Conservation (phyloP, 2,329 filamentous ascomycete genomes). For the Pseudovirgaria hyperparasitica region DNA sequence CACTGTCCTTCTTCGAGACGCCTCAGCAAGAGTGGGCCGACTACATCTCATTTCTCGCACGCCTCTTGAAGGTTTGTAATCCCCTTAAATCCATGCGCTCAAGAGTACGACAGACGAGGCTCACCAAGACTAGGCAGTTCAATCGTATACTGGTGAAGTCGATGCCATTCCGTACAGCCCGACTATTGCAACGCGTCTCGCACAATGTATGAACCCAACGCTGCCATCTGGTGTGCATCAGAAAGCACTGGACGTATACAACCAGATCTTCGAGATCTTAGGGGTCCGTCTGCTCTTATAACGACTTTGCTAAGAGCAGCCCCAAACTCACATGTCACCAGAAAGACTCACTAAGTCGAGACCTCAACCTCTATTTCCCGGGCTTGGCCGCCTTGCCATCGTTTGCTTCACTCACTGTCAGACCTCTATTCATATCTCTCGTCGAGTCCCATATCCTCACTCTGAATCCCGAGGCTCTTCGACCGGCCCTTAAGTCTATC, state of each 20-base stretch:
- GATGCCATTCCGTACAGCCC: constrained; percentile 68
- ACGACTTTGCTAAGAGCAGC: too few relatives aligned
- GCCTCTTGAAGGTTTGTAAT: constrained; percentile 64
- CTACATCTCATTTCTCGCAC: constrained; percentile 93
- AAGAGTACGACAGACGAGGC: constrained; percentile 8
- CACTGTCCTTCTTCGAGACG: constrained; percentile 80
- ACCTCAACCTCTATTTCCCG: constrained; percentile 79
- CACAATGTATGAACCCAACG: constrained; percentile 88
- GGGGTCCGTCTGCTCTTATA: constrained; percentile 37
- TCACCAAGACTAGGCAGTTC: constrained; percentile 53
- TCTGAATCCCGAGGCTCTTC: constrained; percentile 56
- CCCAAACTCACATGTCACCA: constrained; percentile 20
- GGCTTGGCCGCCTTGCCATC: constrained; percentile 81
- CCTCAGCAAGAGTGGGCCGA: constrained; percentile 97
- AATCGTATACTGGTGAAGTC: constrained; percentile 64
- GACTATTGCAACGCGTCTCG: constrained; percentile 75
- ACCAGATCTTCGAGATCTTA: constrained; percentile 75
- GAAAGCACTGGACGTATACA: constrained; percentile 90
- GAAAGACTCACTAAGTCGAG: constrained; percentile 62
- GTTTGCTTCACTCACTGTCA: constrained; percentile 86
- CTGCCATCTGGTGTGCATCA: constrained; percentile 95
- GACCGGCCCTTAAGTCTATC: constrained; percentile 81
- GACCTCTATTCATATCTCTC: constrained; percentile 72
- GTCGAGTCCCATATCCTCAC: constrained; percentile 69
- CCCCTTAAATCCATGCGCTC: constrained; percentile 6